Percentiles rank a stretch among this genome's conserved stretches.
Evolutionary conservation across 2,329 filamentous ascomycete genomes (phyloP).

Genomic region (Thielaviopsis euricoi): DNA sequence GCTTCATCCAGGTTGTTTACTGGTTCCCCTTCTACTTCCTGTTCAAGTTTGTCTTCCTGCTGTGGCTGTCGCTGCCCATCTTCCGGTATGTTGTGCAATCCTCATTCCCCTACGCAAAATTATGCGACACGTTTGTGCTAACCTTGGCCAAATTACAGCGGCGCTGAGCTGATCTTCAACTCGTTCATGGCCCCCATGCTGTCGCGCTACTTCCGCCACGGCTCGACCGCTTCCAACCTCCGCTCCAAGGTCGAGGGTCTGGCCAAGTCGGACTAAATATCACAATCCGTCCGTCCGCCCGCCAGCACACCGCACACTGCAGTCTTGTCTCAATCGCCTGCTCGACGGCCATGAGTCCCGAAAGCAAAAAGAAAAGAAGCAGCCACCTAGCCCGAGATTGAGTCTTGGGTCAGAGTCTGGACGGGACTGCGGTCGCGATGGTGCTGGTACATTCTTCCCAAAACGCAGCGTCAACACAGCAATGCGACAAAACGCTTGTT

Average conservation of each 20-base stretch:
- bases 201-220: constrained; percentile 68
- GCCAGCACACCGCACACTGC: background rate
- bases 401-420: too few species aligned
- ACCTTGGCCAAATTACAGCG: constrained; percentile 36
- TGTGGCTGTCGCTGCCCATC: constrained; percentile 93
- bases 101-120: background rate
- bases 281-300: background rate
- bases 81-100: constrained; percentile 55
- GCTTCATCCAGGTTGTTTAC: constrained; percentile 69
- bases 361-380: background rate
- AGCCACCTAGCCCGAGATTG: too few species aligned
- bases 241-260: constrained; percentile 63
- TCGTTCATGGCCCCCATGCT: constrained; percentile 87
- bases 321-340: too few species aligned
- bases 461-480: too few species aligned
- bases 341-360: background rate
- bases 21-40: constrained; percentile 99
- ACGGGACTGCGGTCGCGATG: too few species aligned
- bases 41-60: constrained; percentile 95
- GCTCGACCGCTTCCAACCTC: constrained; percentile 70
- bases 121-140: background rate
- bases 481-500: too few species aligned
- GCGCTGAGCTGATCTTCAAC: constrained; percentile 91
- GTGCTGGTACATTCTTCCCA: too few species aligned
- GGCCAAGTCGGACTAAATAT: constrained; percentile 48